Percentiles rank a stretch among this genome's conserved stretches.
phyloP scores from a whole-genome alignment of 352 stramenopile genomes.

The Phytophthora fragariaefolia region DNA sequence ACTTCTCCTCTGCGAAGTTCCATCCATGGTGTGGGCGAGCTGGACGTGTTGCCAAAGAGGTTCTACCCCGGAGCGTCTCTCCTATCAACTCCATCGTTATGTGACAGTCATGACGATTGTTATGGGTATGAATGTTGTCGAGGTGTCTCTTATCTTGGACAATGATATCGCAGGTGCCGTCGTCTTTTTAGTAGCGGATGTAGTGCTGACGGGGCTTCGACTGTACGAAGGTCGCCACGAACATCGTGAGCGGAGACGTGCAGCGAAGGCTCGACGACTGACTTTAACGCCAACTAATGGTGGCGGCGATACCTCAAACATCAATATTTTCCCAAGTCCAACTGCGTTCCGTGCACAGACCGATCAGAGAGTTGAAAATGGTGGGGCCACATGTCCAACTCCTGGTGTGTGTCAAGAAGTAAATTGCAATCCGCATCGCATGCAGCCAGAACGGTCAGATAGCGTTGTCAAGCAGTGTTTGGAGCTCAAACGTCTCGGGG shows the following conservation, averaged over 20 bases:
- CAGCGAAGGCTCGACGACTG: constrained; percentile 13
- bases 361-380: background rate
- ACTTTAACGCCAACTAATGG: constrained; percentile 25
- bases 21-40: constrained; percentile 38
- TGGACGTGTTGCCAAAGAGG: constrained; percentile 35
- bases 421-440: background rate
- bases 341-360: background rate
- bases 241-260: constrained; percentile 16
- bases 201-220: constrained; percentile 29
- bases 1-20: constrained; percentile 29
- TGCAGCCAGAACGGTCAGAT: constrained; percentile 12
- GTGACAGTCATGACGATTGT: constrained; percentile 43
- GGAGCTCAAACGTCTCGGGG: constrained; percentile 25
- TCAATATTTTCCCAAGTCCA: constrained; percentile 8
- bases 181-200: constrained; percentile 38
- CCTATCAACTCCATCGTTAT: constrained; percentile 40
- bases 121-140: constrained; percentile 38
- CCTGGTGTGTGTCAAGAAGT: constrained; percentile 19
- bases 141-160: constrained; percentile 24
- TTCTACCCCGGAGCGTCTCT: constrained; percentile 30
- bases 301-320: constrained; percentile 1
- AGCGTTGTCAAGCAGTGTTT: constrained; percentile 29
- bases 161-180: constrained; percentile 37
- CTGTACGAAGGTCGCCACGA: constrained; percentile 27
- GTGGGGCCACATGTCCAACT: background rate